A percentile compares a stretch with the other conserved stretches of the same genome.
These are phyloP conservation scores for Deinandra increscens DNA, from an alignment of 129 eudicot species.

Conservation along the genomic window DNA sequence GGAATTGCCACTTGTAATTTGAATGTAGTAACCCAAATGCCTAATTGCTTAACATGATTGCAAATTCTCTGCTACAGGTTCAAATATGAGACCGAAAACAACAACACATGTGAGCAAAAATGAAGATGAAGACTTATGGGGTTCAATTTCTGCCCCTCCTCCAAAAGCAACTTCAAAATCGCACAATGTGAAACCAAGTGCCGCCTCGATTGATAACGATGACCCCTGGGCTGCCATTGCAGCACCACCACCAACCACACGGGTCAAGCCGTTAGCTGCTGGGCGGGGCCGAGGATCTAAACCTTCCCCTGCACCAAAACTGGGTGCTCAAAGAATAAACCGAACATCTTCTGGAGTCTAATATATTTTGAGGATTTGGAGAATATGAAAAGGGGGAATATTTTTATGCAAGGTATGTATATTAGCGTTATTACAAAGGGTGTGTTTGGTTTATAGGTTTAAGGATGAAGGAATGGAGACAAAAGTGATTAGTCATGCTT, in stretches of 20 bases:
- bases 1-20: background rate
- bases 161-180: constrained; percentile 52
- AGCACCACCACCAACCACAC: constrained; percentile 81
- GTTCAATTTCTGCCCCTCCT: constrained; percentile 64
- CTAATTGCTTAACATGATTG: constrained; percentile 9
- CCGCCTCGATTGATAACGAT: constrained; percentile 39
- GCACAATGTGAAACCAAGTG: constrained; percentile 31
- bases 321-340: constrained; percentile 89
- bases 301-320: constrained; percentile 58
- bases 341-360: constrained; percentile 62
- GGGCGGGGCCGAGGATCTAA: constrained; percentile 63
- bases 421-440: constrained; percentile 18
- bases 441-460: background rate
- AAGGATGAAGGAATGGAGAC: background rate
- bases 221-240: constrained; percentile 96
- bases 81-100: constrained; percentile 49
- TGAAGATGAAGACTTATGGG: constrained; percentile 80
- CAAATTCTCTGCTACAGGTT: constrained; percentile 33
- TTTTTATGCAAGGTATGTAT: constrained; percentile 17
- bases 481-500: too few species aligned
- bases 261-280: constrained; percentile 62
- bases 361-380: constrained; percentile 1
- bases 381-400: constrained; percentile 4
- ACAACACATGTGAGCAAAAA: constrained; percentile 38
- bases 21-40: background rate